phyloP scores from a whole-genome alignment of 768 basidiomycete species.

The Russula compacta region DNA sequence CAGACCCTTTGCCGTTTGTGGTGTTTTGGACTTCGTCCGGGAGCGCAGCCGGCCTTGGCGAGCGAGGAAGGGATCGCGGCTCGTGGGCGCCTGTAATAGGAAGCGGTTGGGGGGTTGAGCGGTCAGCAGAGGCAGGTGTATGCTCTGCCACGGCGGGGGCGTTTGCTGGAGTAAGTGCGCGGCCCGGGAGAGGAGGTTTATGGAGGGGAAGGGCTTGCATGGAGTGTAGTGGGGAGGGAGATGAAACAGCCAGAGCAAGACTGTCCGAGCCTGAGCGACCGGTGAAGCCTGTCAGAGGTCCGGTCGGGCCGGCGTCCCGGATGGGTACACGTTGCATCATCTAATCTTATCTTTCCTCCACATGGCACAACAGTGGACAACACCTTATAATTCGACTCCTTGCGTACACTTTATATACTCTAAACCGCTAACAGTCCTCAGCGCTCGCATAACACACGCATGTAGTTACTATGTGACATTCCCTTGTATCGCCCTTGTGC shows the following conservation, averaged over 20 bases:
- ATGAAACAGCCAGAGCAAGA: neutral
- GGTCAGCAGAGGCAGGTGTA: slow-evolving; percentile 3
- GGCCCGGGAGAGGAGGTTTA: slow-evolving; percentile 7
- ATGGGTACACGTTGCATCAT: neutral
- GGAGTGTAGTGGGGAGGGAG: slow-evolving; percentile 3
- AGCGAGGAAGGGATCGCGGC: slow-evolving; percentile 5
- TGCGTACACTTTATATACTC: too few species aligned
- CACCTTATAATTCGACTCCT: neutral
- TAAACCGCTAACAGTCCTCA: too few species aligned
- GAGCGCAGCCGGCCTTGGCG: neutral
- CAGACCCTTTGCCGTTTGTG: neutral
- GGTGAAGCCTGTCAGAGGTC: neutral
- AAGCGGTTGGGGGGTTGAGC: slow-evolving; percentile 3
- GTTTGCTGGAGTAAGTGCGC: slow-evolving; percentile 1
- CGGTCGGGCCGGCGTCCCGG: slow-evolving; percentile 1
- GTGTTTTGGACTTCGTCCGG: neutral
- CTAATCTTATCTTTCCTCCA: slow-evolving; percentile 4
- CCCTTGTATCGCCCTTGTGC: too few species aligned
- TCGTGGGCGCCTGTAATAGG: slow-evolving; percentile 6
- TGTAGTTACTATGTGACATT: too few species aligned
- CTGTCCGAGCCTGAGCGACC: neutral
- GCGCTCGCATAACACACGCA: too few species aligned
- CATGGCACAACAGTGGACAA: neutral
- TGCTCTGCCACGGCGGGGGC: neutral
- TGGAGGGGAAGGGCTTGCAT: slow-evolving; percentile 15